Conservation (phyloP, 2,329 filamentous ascomycete genomes). For the Aureobasidium uvarum region DNA sequence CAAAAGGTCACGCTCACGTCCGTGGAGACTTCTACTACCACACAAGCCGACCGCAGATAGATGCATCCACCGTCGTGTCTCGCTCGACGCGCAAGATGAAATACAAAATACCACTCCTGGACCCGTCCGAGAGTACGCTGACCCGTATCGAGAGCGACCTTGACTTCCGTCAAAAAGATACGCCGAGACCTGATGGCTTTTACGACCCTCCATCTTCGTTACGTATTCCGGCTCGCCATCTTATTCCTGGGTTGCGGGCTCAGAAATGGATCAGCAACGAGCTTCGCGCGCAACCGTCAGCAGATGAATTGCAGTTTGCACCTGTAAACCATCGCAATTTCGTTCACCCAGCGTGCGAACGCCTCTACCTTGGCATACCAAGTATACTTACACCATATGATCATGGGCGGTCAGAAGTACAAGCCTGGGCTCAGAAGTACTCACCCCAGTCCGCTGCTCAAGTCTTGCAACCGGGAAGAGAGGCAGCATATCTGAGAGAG, state of each 20-base stretch:
- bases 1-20: conserved; percentile 62
- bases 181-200: conserved; percentile 26
- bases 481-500: conserved; percentile 68
- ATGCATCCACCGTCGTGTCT: not conserved
- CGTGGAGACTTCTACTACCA: conserved; percentile 46
- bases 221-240: conserved; percentile 34
- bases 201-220: conserved; percentile 29
- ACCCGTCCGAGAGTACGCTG: conserved; percentile 33
- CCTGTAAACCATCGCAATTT: not conserved
- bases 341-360: conserved; percentile 59
- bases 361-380: conserved; percentile 59
- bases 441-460: conserved; percentile 66
- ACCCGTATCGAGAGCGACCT: not conserved
- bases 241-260: conserved; percentile 42
- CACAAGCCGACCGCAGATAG: not conserved
- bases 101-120: conserved; percentile 35
- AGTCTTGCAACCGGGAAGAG: conserved; percentile 71
- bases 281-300: not conserved
- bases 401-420: conserved; percentile 67
- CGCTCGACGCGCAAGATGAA: conserved; percentile 43
- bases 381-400: conserved; percentile 75
- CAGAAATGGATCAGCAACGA: conserved; percentile 5
- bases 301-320: not conserved
- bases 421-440: conserved; percentile 82
- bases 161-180: conserved; percentile 34